Base-by-base conservation (phyloP, 2,329 filamentous ascomycete genomes). In the Cytospora chrysosperma region DNA sequence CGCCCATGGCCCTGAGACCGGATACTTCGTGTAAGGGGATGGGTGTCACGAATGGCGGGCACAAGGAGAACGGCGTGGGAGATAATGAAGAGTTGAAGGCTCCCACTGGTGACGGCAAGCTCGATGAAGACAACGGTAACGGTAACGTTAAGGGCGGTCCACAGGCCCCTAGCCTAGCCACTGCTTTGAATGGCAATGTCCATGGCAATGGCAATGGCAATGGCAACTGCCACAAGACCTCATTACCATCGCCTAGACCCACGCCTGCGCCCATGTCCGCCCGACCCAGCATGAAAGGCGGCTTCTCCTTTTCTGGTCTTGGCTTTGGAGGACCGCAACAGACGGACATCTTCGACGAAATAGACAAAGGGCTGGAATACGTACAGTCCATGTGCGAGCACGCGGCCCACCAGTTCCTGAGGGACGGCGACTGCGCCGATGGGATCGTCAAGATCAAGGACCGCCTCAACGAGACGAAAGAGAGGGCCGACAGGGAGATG, bases 331-430 rank as follows among this genome's bases (percentile, higher is more conserved):
- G 73, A 37, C 70, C 72, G 51, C 72, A 72, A 61, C 68, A 56
- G 51, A 66, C 69, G 0, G 85, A 86, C 66, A 79, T 86, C 1
- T 92, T 89, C 71, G 91, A 96, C 68, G 81, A 85, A 52, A 82
- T 93, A 1, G 93, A 97, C 72, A 90, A 89, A 72, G 85, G 86
- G 0, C 80, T 97, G 28, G 93, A 97, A 72, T 85, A 86, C 67
- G 90, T 92, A 6, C 92, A 97, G 74, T 84, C 83, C 62, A 85
- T 93, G 70, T 96, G 91, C 73, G 93, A 97, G 77, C 88, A 88
- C 60, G 93, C 90, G 3, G 93, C 93, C 0, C 93, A 96, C 72
- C 91, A 96, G 71, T 92, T 95, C 66, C 81, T 97, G n/a, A 87
- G 93, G 27, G 90, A 93, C 59, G 93, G 93, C 13, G 89, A 95